Conservation (phyloP, 1,284 basidiomycete genomes). For the Apiotrichum domesticum region DNA sequence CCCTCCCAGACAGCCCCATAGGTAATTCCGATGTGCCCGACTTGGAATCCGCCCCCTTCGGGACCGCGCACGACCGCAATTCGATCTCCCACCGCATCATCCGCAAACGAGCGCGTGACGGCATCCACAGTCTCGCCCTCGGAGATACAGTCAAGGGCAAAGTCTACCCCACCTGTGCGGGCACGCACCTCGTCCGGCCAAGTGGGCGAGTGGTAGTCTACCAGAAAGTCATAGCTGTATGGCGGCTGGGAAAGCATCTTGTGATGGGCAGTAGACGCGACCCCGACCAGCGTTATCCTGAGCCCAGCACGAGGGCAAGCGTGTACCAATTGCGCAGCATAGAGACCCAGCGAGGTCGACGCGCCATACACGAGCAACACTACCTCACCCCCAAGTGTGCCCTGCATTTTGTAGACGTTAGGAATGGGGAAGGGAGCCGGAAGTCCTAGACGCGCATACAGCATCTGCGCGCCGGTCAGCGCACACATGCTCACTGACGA, state of each 20-base stretch:
- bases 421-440: neutral
- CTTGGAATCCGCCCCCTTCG: neutral
- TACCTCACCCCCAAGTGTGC: neutral
- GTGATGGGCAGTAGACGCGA: neutral
- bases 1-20: conserved; percentile 16
- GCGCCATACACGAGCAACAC: conserved; percentile 9
- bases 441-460: conserved; percentile 6
- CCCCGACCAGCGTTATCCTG: neutral
- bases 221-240: conserved; percentile 5
- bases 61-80: neutral
- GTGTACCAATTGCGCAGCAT: conserved; percentile 8
- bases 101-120: neutral
- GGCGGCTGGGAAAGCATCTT: neutral
- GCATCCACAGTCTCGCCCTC: conserved; percentile 4
- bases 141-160: conserved; percentile 8
- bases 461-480: conserved; percentile 13
- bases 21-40: neutral
- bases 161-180: neutral
- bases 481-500: conserved; percentile 11
- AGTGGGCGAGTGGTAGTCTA: conserved; percentile 8
- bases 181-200: conserved; percentile 2
- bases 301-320: neutral
- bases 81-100: too few species aligned
- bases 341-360: conserved; percentile 8
- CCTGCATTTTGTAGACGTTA: too few species aligned